Base-by-base conservation (phyloP, 352 stramenopile species). In the Phytophthora chlamydospora region DNA sequence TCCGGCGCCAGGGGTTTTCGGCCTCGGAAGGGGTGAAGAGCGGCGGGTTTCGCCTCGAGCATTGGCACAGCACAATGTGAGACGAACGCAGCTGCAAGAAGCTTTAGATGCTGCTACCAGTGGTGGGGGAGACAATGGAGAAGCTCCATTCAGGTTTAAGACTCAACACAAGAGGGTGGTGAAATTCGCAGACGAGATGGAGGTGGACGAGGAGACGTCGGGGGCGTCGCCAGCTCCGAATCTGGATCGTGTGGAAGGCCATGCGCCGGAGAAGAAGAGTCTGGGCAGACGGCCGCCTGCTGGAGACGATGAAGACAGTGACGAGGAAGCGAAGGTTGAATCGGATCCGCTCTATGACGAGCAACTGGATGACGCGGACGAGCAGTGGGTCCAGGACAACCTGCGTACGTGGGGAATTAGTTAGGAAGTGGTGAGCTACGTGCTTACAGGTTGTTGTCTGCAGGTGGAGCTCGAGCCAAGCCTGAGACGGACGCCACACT, bases 381-480 rank as follows among this genome's bases (percentile, higher is more conserved):
- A 86, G 71, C 75, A 89, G 12, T 92, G 80, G 80, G 80, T 92
- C 31, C 68, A 85, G 35, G 71, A 43, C n/a, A 82, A 90, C 27
- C 65, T 90, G n/a, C 64, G 83, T 88, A 63, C 45, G 75, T 70
- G 14, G 11, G 21, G 6, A 11, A 21, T 6, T 48, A 12, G 27
- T 11, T 10, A 45, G 6, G 39, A 33, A 19, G 24, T 27, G 24
- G 24, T 27, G 24, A 27, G 24, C 24, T 27, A 27, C 24, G 24
- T 34, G 34, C 21, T 34, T 44, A 8, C 11, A 9, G 8, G 16
- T 35, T 16, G 4, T 36, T 53, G 47, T 62, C 16, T 66, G 35
- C 36, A 75, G 48, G 45, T 58, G 52, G 46, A 32, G 31, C 34
- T 32, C 29, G 32, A n/a, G 32, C 42, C 33, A 56, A 54, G 9